Base-by-base conservation (phyloP, 108 stramenopile species). In the Heterococcus sp. region DNA sequence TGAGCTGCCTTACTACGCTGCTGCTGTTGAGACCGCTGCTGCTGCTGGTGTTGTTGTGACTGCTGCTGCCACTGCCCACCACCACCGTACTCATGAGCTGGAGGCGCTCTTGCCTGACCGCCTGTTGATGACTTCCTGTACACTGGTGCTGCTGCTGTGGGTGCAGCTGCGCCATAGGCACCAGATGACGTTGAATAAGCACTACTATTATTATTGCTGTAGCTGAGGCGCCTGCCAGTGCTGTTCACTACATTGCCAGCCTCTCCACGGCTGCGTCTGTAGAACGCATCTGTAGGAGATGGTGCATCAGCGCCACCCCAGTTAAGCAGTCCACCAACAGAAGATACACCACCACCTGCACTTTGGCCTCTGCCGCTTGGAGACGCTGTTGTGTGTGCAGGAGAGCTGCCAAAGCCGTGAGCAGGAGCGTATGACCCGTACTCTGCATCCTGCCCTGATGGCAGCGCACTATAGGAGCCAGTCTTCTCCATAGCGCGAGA, bases 241-340 rank as follows among this genome's bases (percentile, higher is more conserved):
- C n/a, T n/a, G n/a, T n/a, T n/a, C n/a, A n/a, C n/a, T n/a, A n/a
- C n/a, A n/a, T n/a, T n/a, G n/a, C n/a, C n/a, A n/a, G 63, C 74
- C 74, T 75, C 74, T 75, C 74, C 74, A 64, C 64, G 65, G 74
- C 37, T 75, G 65, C 74, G 28, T 37, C 74, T 64, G 74, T 75
- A 75, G 35, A 65, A 75, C 28, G 64, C 35, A 1, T 75, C 74
- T 33, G 74, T 66, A 14, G 74, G 46, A 14, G 46, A 58, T 8
- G 14, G 21, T 21, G 46, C 46, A 21, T 58, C 21, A 21, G 46
- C 46, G 46, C 46, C 46, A 21, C 46, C 46, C 46, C 46, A 58
- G 46, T 21, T 58, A 58, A 58, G 46, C 8, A 58, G 46, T 58
- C 14, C 8, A 8, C 46, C 46, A 8, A 58, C 21, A 8, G 46